Base-by-base conservation (phyloP, 768 basidiomycete genomes). In the Termitomyces sp. region DNA sequence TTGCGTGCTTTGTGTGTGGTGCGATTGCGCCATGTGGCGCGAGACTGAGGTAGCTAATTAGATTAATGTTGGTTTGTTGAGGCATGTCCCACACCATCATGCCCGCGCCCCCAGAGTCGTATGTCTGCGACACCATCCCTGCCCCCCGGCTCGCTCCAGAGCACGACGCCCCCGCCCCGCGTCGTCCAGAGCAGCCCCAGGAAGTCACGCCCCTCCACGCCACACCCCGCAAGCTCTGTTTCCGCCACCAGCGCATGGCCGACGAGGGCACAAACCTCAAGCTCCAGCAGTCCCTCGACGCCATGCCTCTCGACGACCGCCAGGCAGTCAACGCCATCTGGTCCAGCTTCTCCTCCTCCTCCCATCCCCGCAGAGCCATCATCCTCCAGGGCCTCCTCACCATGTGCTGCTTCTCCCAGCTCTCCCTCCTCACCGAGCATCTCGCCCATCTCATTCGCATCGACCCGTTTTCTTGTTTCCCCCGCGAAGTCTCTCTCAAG, bases 351-450 rank as follows among this genome's bases (percentile, higher is more conserved):
- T 96, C 94, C 20, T 91, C 92, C 0, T 96, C 96, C 1, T 87
- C 94, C 0, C 94, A 98, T 65, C 84, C 89, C 5, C 86, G 91
- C 36, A 84, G 97, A 37, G 92, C 90, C 55, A 85, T 98, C 69
- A 98, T 98, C 68, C 88, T 99, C 49, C 92, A 92, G 65, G 97
- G 97, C 41, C 82, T 99, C 58, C 85, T 99, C 63, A 98, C 97
- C 16, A 98, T 99, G 94, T 98, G 95, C 71, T 98, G 97, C 74
- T 98, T 97, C 77, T 95, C 92, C 47, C 94, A 99, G 67, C 87
- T 99, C 29, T 98, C 97, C 27, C 89, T 98, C 50, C 87, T 99
- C 58, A 89, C 94, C 31, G 92, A 97, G 61, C 89, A 94, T 53
- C 90, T 98, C 59, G 78, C 86, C 34, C 87, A 92, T 63, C 87